Evolutionary conservation across 805 yeast genomes (phyloP).

Genomic region (Phaffomyces antillensis): DNA sequence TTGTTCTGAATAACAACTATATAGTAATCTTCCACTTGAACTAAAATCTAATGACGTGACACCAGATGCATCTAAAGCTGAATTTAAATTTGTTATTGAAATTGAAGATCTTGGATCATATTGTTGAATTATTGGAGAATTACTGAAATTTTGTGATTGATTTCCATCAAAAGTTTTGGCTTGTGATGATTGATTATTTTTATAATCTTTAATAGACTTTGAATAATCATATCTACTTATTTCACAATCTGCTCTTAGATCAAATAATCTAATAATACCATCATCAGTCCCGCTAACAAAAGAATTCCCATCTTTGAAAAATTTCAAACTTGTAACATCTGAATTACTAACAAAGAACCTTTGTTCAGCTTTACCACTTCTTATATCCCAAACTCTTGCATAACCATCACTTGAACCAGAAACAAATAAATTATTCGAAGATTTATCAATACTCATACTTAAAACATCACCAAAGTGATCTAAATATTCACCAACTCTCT

Average conservation of each 20-base stretch:
- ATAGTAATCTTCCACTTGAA: conserved; percentile 64
- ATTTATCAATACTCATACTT: conserved; percentile 31
- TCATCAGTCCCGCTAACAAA: conserved; percentile 77
- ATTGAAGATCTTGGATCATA: conserved; percentile 12
- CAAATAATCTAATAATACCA: conserved; percentile 62
- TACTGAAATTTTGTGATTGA: too few species aligned
- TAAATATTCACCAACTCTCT: conserved; percentile 42
- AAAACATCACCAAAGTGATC: conserved; percentile 74
- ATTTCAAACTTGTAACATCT: conserved; percentile 58
- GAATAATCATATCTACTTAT: conserved; percentile 41
- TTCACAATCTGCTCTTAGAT: conserved; percentile 70
- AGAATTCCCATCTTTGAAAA: conserved; percentile 64
- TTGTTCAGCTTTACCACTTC: conserved; percentile 40
- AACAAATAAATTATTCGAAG: conserved; percentile 33
- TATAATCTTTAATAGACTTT: conserved; percentile 5
- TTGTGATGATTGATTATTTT: not conserved
- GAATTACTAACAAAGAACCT: conserved; percentile 47
- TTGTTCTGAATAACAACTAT: conserved; percentile 67
- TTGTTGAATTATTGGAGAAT: not conserved
- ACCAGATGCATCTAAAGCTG: conserved; percentile 51
- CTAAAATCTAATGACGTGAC: conserved; percentile 69
- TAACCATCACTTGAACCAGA: conserved; percentile 67
- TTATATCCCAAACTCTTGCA: conserved; percentile 58
- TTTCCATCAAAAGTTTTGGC: too few species aligned
- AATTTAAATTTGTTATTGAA: conserved; percentile 17